Base-by-base conservation (phyloP, 441 rosid species). In the Gossypium gossypioides region DNA sequence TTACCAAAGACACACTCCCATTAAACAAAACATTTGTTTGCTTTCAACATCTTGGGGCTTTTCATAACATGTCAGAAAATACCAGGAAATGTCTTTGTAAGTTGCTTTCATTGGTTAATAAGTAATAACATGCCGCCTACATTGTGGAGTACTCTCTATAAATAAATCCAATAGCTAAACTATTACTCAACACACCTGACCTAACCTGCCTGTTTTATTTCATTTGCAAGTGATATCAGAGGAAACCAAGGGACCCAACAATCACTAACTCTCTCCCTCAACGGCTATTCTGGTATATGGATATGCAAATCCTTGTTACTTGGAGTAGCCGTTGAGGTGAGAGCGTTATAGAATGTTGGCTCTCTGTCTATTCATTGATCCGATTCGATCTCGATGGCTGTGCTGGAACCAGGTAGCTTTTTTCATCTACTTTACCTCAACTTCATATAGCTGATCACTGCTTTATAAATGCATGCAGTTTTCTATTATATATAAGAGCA, bases 211-310 rank as follows among this genome's bases (percentile, higher is more conserved):
- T 1, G 0, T 7, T 18, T 4, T 6, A 13, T 62, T 34, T 2
- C 19, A 12, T 61, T 32, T 37, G 25, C 48, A 62, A 62, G 24
- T 16, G 50, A 25, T 29, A 4, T 29, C 6, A 29, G 2, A 75
- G 27, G 15, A 59, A 54, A 37, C n/a, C 65, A n/a, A 40, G 77
- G 29, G 73, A 58, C 24, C 70, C 62, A 57, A 75, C 76, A 34
- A 68, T 73, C 76, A 72, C 74, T 66, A 84, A 81, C 82, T 81
- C 82, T 81, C 85, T 71, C 81, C 82, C 85, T 78, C 82, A 83
- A 76, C 48, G 75, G 81, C 72, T 74, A 52, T 66, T 62, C 10
- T 70, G 18, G 56, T 51, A 51, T 16, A n/a, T 15, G 1, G 40
- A 50, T 46, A 32, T 72, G 37, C 55, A 24, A 44, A 15, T 15